Evolutionary conservation across 2,329 filamentous ascomycete species (phyloP).

Genomic region (Fusarium citri): DNA sequence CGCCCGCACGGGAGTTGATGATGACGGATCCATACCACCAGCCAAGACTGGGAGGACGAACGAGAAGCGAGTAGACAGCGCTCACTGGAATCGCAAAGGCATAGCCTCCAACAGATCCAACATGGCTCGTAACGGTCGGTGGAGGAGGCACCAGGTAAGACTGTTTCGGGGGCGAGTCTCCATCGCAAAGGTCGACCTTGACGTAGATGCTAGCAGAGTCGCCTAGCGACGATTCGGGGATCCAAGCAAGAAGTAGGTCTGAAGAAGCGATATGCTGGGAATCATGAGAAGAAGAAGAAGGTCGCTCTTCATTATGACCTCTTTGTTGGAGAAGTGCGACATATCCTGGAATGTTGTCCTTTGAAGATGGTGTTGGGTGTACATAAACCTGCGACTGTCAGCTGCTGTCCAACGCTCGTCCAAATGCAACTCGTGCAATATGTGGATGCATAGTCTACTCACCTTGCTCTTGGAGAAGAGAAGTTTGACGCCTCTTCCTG

Average conservation of each 20-base stretch:
- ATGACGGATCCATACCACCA: slow-evolving; percentile 99
- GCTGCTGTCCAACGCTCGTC: not conserved
- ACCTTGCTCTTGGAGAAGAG: slow-evolving; percentile 98
- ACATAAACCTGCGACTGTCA: slow-evolving; percentile 80
- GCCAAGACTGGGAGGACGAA: slow-evolving; percentile 90
- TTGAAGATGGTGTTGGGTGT: slow-evolving; percentile 90
- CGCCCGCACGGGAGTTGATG: slow-evolving; percentile 89
- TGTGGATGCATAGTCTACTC: slow-evolving; percentile 39
- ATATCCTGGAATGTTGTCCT: slow-evolving; percentile 96
- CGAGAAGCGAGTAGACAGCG: slow-evolving; percentile 89
- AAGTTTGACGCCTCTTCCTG: slow-evolving; percentile 88
- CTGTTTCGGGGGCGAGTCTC: slow-evolving; percentile 83
- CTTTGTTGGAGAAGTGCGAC: slow-evolving; percentile 95
- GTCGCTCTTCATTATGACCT: slow-evolving; percentile 57
- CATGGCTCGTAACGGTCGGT: slow-evolving; percentile 83
- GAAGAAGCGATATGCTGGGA: slow-evolving; percentile 66
- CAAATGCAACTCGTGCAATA: slow-evolving; percentile 1
- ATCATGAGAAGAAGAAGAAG: slow-evolving; percentile 47
- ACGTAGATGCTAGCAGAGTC: slow-evolving; percentile 90
- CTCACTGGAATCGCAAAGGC: slow-evolving; percentile 92
- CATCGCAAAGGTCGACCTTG: slow-evolving; percentile 91
- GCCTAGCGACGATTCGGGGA: slow-evolving; percentile 89
- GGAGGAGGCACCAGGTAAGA: slow-evolving; percentile 92
- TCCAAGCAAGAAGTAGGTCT: slow-evolving; percentile 89
- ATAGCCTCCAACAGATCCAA: slow-evolving; percentile 79